Evolutionary conservation across 768 basidiomycete genomes (phyloP).

Genomic region (Podaxis sp.): DNA sequence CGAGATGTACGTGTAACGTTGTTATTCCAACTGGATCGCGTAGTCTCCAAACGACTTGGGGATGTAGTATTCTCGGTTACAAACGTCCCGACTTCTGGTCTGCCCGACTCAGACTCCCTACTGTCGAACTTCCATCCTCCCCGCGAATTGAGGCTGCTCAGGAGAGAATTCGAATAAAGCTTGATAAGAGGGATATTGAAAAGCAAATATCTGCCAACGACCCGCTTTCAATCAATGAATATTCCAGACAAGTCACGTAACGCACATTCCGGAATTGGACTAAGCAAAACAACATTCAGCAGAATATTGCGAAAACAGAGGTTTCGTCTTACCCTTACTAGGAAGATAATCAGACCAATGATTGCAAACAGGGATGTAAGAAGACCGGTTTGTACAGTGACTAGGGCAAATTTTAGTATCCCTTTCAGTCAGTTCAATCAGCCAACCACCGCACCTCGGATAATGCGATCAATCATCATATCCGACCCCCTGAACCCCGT

Average conservation of each 20-base stretch:
- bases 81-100: background rate
- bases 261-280: background rate
- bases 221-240: background rate
- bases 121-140: background rate
- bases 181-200: background rate
- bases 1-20: background rate
- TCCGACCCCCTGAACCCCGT: background rate
- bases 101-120: background rate
- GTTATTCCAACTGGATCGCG: background rate
- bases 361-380: background rate
- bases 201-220: background rate
- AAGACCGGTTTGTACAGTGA: background rate
- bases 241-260: too few species aligned
- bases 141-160: slow-evolving; percentile 2
- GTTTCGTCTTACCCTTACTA: background rate
- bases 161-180: slow-evolving; percentile 1
- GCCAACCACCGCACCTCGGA: background rate
- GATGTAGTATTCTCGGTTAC: background rate
- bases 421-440: background rate
- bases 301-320: background rate
- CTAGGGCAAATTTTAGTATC: background rate
- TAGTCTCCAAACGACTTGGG: background rate
- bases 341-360: background rate
- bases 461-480: background rate
- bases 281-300: background rate